phyloP scores from a whole-genome alignment of 805 yeast species.

The Hermanozyma aechmeae region DNA sequence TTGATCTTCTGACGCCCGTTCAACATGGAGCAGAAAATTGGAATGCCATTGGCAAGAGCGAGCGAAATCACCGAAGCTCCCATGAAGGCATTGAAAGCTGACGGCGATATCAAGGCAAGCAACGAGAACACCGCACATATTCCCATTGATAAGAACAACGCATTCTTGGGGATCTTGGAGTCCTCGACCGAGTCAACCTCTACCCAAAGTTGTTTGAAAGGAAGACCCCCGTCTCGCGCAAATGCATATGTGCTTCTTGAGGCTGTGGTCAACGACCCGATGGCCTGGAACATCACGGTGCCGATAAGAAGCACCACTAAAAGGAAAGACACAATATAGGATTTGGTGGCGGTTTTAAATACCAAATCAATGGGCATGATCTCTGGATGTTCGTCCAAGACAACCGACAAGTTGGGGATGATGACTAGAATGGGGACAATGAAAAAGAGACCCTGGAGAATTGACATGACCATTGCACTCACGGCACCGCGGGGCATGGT shows the following conservation, averaged over 20 bases:
- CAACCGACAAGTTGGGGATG: constrained; percentile 51
- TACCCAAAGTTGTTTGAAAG: constrained; percentile 55
- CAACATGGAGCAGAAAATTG: constrained; percentile 53
- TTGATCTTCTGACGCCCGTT: constrained; percentile 51
- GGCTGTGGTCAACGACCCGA: constrained; percentile 73
- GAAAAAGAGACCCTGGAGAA: constrained; percentile 62
- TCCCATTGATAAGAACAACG: constrained; percentile 54
- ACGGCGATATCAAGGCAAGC: constrained; percentile 56
- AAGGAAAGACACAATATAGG: constrained; percentile 59
- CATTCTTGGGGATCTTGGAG: constrained; percentile 60
- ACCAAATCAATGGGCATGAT: constrained; percentile 74
- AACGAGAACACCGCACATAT: constrained; percentile 53
- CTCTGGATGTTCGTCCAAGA: constrained; percentile 52
- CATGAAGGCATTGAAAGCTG: constrained; percentile 77
- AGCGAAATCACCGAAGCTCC: constrained; percentile 74
- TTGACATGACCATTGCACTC: constrained; percentile 53
- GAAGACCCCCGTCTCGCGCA: constrained; percentile 78
- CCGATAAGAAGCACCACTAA: constrained; percentile 59
- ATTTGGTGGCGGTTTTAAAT: constrained; percentile 61
- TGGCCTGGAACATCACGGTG: constrained; percentile 65
- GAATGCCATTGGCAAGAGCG: constrained; percentile 70
- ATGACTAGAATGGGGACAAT: constrained; percentile 64
- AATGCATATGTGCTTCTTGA: constrained; percentile 76
- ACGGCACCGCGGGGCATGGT: constrained; percentile 70
- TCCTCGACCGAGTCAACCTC: constrained; percentile 49